Evolutionary conservation across 1,139 yeast species (phyloP), one percentile per base, ranked within the genome.

Genomic region (Magnusiomyces sp.): DNA sequence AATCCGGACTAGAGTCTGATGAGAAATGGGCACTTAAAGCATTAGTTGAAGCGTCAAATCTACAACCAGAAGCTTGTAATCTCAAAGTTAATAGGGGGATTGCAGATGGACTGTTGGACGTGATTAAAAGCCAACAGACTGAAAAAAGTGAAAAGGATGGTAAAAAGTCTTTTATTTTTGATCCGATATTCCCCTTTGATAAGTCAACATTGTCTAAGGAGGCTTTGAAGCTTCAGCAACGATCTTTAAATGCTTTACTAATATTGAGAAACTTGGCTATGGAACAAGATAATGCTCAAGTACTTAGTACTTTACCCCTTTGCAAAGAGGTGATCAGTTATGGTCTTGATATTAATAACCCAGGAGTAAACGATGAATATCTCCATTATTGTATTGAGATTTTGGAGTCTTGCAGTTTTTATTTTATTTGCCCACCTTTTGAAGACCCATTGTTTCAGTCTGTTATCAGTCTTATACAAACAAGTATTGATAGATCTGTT

Each of bases 371-470:
- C 45, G 57, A 75, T 47, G 98, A 92, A 65, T 71, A 84, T 45
- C 72, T 83, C 48, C 78, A 75, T 53, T 88, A 85, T 63, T 71
- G 82, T 29, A 68, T 89, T 50, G 98, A 92, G 64, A 76, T 90
- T 41, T 76, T 87, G 49, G 98, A 92, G 63, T 82, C 92, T 2
- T 77, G 89, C 45, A 81, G 92, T 5, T 84, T 95, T 48, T 87
- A 86, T 65, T 75, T 86, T 58, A 81, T 88, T 13, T 92, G 94
- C 36, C 83, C 81, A 37, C 73, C 74, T 9, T 74, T 76, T 33
- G 72, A 74, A 55, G 70, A 74, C 32, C 68, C 71, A 13, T 57
- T 71, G 23, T 65, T 70, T 43, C 46, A 49, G 13, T 58, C 61
- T 17, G 48, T 57, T n/a, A 27, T 46, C 5, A 17, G 16, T 2